Evolutionary conservation across 495 filamentous ascomycete species (phyloP).

Genomic region (Neurospora sp.): DNA sequence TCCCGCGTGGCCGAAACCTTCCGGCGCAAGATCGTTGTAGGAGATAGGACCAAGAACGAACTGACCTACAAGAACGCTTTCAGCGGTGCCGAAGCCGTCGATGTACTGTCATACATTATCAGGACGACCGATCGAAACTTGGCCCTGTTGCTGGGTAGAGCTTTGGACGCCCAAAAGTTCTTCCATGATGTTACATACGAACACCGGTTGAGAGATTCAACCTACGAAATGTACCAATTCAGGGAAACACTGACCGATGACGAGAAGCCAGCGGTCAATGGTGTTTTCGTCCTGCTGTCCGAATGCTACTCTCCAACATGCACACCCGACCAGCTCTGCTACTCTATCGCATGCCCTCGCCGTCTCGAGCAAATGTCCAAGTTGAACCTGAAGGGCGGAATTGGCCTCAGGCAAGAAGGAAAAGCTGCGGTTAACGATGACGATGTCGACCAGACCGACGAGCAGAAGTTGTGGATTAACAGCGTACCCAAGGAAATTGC

Average conservation of each 20-base stretch:
- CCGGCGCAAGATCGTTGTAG: slow-evolving; percentile 68
- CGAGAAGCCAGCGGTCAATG: slow-evolving; percentile 72
- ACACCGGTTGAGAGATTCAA: slow-evolving; percentile 84
- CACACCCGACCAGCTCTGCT: slow-evolving; percentile 87
- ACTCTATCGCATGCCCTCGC: slow-evolving; percentile 95
- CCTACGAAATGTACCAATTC: slow-evolving; percentile 91
- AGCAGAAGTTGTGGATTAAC: slow-evolving; percentile 99
- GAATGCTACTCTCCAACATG: slow-evolving; percentile 99
- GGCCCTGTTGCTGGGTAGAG: slow-evolving; percentile 83
- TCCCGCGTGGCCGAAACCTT: slow-evolving; percentile 87
- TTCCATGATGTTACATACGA: slow-evolving; percentile 99
- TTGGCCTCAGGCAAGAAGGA: slow-evolving; percentile 73
- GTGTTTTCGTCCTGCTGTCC: slow-evolving; percentile 89
- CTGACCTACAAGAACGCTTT: slow-evolving; percentile 96
- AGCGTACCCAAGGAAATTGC: slow-evolving; percentile 93
- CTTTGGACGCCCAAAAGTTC: slow-evolving; percentile 96
- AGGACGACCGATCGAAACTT: slow-evolving; percentile 93
- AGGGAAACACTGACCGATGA: slow-evolving; percentile 88
- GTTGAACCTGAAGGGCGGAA: slow-evolving; percentile 83
- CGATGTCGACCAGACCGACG: slow-evolving; percentile 76
- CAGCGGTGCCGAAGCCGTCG: slow-evolving; percentile 87
- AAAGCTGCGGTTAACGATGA: slow-evolving; percentile 69
- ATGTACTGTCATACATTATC: slow-evolving; percentile 88
- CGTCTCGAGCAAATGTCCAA: slow-evolving; percentile 90
- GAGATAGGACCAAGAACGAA: slow-evolving; percentile 91